Evolutionary conservation across 768 basidiomycete genomes (phyloP), one percentile per base, ranked within the genome.

Genomic region (Zangia roseola): DNA sequence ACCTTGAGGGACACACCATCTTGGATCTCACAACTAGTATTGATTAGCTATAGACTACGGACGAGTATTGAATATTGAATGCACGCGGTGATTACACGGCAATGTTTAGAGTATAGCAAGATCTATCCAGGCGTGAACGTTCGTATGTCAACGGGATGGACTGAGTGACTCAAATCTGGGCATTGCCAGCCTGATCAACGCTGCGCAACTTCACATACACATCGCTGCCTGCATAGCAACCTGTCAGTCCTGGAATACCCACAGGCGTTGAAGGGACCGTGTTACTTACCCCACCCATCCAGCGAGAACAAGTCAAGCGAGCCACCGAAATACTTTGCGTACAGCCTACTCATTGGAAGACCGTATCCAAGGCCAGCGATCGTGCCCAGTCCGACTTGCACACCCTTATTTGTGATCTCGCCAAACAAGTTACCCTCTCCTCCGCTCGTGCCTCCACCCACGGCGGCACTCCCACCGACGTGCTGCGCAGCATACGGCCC

Each of bases 311-410:
- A 71, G 56, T 93, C 87, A 21, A 94, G 74, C 5, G 85, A 85
- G 16, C 91, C 92, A 10, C 91, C 91, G 58, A 94, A 94, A 64
- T 94, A 94, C 78, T 72, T 81, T 14, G 86, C 82, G 58, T 88
- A 88, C 40, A 89, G 64, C 48, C 76, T 76, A 65, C 86, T 88
- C 88, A 90, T 88, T 10, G 87, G 88, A 45, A 90, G 69, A 1
- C 92, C 92, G 55, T 93, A 94, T 2, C 92, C 92, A 25, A 94
- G 69, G 0, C 92, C 92, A 7, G 92, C 91, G 49, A 94, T 88
- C 4, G 90, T 91, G n/a, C 92, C 92, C 60, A 93, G 71, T 13
- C 88, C 89, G 9, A 81, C 83, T 62, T 90, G 86, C 34, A 93
- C 58, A 7, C 88, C 86, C 58, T 86, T 84, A 0, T 81, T 79